Percentiles rank a stretch among this genome's conserved stretches.
phyloP scores from a whole-genome alignment of 2,329 filamentous ascomycete genomes.

The Colletotrichum magnum region DNA sequence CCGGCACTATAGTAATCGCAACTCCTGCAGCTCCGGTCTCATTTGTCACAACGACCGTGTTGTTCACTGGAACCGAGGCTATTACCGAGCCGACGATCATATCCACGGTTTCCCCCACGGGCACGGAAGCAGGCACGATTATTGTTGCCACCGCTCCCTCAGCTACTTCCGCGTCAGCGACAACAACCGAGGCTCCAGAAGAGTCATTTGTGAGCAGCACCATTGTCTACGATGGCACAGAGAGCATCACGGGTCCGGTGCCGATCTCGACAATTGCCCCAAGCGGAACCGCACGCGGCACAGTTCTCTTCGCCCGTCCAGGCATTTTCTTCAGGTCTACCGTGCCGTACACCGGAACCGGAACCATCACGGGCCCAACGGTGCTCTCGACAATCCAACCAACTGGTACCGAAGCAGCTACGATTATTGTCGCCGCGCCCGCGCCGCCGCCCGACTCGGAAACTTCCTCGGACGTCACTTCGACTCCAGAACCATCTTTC shows the following conservation, averaged over 20 bases:
- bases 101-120: constrained; percentile 17
- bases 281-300: constrained; percentile 18
- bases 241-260: constrained; percentile 1
- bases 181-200: not conserved
- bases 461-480: not conserved
- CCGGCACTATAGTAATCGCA: not conserved
- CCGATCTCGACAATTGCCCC: constrained; percentile 23
- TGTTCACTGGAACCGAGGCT: constrained; percentile 3
- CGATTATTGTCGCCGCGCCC: constrained; percentile 8
- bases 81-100: constrained; percentile 16
- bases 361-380: not conserved
- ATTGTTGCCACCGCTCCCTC: constrained; percentile 16
- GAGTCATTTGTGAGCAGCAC: constrained; percentile 1
- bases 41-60: not conserved
- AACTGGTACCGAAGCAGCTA: constrained; percentile 25
- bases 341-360: not conserved
- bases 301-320: constrained; percentile 19
- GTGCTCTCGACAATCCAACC: constrained; percentile 16
- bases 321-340: not conserved
- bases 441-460: not conserved
- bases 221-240: constrained; percentile 2
- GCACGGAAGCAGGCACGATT: constrained; percentile 22
- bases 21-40: not conserved
- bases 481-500: not conserved
- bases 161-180: not conserved